Percentiles rank a stretch among this genome's conserved stretches.
Evolutionary conservation across 192 early-diverging fungal genomes (phyloP).

Genomic region (Backusella luteola): DNA sequence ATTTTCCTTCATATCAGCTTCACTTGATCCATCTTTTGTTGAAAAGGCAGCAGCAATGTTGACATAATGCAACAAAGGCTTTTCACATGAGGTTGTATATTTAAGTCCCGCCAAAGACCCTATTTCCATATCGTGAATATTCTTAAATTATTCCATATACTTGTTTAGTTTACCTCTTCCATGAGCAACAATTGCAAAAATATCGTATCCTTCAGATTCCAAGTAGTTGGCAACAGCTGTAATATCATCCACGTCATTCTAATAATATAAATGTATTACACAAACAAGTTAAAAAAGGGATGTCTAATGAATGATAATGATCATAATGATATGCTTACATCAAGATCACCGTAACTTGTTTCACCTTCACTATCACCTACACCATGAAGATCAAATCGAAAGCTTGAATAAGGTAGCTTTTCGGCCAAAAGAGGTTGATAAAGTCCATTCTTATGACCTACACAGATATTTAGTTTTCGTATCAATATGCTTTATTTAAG

Average conservation of each 20-base stretch:
- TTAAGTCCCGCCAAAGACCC: conserved; percentile 31
- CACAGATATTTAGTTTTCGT: background rate
- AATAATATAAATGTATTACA: background rate
- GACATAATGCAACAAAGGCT: conserved; percentile 32
- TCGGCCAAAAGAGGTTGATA: conserved; percentile 36
- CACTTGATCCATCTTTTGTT: conserved; percentile 9
- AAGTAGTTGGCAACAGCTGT: conserved; percentile 16
- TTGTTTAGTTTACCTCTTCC: conserved; percentile 19
- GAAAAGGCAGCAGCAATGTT: conserved; percentile 31
- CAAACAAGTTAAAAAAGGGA: background rate
- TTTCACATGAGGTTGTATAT: conserved; percentile 33
- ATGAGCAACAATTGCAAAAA: conserved; percentile 28
- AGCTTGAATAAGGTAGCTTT: conserved; percentile 33
- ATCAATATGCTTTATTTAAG: background rate
- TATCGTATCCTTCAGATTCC: conserved; percentile 25
- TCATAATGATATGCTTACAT: background rate
- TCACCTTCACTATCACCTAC: conserved; percentile 36
- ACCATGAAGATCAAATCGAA: conserved; percentile 42
- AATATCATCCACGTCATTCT: conserved; percentile 25
- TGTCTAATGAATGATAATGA: background rate
- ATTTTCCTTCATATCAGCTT: conserved; percentile 3
- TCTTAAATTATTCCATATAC: background rate
- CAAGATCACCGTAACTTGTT: background rate
- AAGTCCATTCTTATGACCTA: conserved; percentile 40
- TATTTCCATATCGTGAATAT: background rate